Percentiles rank a stretch among this genome's conserved stretches.
phyloP scores from a whole-genome alignment of 129 eudicot genomes.

The Dittrichia graveolens region DNA sequence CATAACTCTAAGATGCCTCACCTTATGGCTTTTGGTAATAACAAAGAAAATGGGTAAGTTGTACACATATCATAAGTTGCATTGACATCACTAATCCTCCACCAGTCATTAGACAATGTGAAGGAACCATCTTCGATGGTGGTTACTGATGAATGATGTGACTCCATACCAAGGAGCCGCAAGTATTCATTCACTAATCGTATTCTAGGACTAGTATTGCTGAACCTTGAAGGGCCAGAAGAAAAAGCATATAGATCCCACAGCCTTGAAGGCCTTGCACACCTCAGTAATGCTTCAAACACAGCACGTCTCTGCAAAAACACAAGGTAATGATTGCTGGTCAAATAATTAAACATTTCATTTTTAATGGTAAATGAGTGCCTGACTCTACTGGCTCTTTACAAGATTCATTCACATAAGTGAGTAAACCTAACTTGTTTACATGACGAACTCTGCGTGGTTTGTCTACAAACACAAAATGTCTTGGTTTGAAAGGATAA shows the following conservation, averaged over 20 bases:
- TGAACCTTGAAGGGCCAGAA: slow-evolving; percentile 69
- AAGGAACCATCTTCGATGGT: slow-evolving; percentile 74
- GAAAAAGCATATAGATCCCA: slow-evolving; percentile 95
- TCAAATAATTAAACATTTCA: no score
- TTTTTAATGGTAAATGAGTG: no score
- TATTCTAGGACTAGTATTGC: slow-evolving; percentile 66
- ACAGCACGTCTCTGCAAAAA: slow-evolving; percentile 80
- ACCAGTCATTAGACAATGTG: slow-evolving; percentile 65
- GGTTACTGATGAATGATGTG: slow-evolving; percentile 45
- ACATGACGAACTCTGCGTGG: no score
- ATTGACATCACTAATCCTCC: slow-evolving; percentile 89
- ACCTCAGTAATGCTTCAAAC: slow-evolving; percentile 75
- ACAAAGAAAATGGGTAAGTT: slow-evolving; percentile 87
- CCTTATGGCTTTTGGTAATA: slow-evolving; percentile 83
- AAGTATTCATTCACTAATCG: slow-evolving; percentile 84
- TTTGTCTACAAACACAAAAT: no score
- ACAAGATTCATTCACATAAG: no score
- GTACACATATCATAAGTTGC: slow-evolving; percentile 70
- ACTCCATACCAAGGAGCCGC: slow-evolving; percentile 80
- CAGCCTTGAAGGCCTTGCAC: slow-evolving; percentile 77
- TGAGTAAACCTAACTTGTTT: no score
- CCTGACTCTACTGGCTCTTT: no score
- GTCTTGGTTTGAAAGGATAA: no score
- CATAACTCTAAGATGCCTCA: slow-evolving; percentile 27
- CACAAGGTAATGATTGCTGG: neutral